A percentile compares a stretch with the other conserved stretches of the same genome.
These are phyloP conservation scores for Acorus calamus DNA, from an alignment of 106 monocot species.

Conservation along the genomic window DNA sequence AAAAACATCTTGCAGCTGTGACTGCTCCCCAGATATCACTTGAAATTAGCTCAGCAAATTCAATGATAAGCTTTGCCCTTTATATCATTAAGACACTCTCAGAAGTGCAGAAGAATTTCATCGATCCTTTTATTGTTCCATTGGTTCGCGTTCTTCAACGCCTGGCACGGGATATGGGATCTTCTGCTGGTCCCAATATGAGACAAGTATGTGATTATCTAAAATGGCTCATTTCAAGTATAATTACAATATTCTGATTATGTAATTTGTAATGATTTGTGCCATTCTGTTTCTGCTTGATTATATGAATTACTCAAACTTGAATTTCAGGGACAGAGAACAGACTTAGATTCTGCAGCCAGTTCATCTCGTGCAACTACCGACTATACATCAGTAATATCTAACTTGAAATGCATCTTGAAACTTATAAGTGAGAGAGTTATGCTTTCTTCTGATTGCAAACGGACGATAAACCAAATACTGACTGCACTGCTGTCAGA, in stretches of 20 bases:
- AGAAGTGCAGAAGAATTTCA: constrained; percentile 77
- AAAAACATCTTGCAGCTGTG: constrained; percentile 89
- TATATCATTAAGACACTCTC: constrained; percentile 62
- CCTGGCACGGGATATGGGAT: constrained; percentile 74
- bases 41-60: constrained; percentile 66
- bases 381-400: constrained; percentile 58
- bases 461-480: constrained; percentile 67
- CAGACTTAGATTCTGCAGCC: constrained; percentile 65
- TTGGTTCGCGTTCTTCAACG: constrained; percentile 94
- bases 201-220: constrained; percentile 53
- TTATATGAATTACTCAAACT: no score
- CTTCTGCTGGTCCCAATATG: constrained; percentile 53
- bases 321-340: constrained; percentile 57
- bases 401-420: constrained; percentile 72
- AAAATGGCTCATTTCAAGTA: background rate
- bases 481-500: constrained; percentile 74
- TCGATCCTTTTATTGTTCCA: constrained; percentile 68
- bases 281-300: no score
- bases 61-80: constrained; percentile 83
- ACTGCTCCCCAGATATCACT: constrained; percentile 79
- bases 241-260: no score
- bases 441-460: constrained; percentile 66
- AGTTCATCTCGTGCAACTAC: constrained; percentile 33
- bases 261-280: no score
- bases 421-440: constrained; percentile 87